These are phyloP conservation scores for Pharus latifolius DNA, from an alignment of 176 grass and related monocot species.

Conservation along the genomic window DNA sequence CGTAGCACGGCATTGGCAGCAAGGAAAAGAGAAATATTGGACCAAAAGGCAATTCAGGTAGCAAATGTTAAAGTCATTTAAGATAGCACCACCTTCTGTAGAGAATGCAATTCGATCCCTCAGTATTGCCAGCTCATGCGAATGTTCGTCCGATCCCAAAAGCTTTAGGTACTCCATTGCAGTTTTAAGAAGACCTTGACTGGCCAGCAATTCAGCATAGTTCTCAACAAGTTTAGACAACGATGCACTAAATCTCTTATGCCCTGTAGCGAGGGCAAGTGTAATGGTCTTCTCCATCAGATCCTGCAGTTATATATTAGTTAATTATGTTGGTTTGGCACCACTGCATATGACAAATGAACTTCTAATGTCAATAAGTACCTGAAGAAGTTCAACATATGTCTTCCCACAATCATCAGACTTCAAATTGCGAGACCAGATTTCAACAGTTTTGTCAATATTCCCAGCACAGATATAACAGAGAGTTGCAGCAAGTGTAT, in stretches of 20 bases:
- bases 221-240: slow-evolving; percentile 96
- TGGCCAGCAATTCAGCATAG: slow-evolving; percentile 89
- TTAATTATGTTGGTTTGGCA: slow-evolving; percentile 3
- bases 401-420: slow-evolving; percentile 73
- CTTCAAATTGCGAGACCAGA: slow-evolving; percentile 81
- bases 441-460: slow-evolving; percentile 97
- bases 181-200: slow-evolving; percentile 94
- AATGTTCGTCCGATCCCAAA: slow-evolving; percentile 79
- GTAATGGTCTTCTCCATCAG: slow-evolving; percentile 99
- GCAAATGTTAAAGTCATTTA: not conserved
- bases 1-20: not conserved
- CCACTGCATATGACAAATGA: not conserved
- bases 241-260: slow-evolving; percentile 73
- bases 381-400: slow-evolving; percentile 98
- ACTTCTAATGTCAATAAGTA: slow-evolving; percentile 24
- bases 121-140: slow-evolving; percentile 78
- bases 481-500: slow-evolving; percentile 79
- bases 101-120: slow-evolving; percentile 78
- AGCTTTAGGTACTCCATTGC: slow-evolving; percentile 97
- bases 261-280: slow-evolving; percentile 76
- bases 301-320: slow-evolving; percentile 51
- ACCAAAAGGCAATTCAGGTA: not conserved
- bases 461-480: slow-evolving; percentile 98
- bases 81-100: slow-evolving; percentile 41
- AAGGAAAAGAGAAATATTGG: not conserved